These are phyloP conservation scores for Collariella sp. DNA, from an alignment of 495 filamentous ascomycete genomes.

Conservation along the genomic window DNA sequence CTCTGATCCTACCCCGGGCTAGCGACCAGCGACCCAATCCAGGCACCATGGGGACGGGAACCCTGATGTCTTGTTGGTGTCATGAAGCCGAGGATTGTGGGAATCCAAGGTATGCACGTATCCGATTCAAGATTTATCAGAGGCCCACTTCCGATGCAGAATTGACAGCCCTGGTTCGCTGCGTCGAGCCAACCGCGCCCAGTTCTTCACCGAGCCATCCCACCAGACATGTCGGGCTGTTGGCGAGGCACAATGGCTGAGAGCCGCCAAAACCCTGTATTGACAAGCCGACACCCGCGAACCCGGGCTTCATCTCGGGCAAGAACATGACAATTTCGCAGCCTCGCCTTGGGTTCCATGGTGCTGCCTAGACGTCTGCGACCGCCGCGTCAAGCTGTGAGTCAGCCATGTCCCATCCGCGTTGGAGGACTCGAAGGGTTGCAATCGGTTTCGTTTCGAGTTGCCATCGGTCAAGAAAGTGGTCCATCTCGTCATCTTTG, in stretches of 20 bases:
- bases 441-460: not conserved
- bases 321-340: not conserved
- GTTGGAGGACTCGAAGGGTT: not conserved
- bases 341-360: not conserved
- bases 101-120: not conserved
- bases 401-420: not conserved
- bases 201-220: not conserved
- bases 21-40: too few species aligned
- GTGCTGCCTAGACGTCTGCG: not conserved
- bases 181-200: not conserved
- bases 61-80: too few species aligned
- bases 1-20: too few species aligned
- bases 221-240: not conserved
- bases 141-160: too few species aligned
- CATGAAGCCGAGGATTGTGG: too few species aligned
- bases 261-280: not conserved
- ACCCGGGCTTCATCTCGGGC: not conserved
- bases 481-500: not conserved
- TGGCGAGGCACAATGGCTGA: conserved; percentile 5
- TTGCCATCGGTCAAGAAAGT: conserved; percentile 2
- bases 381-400: conserved; percentile 1
- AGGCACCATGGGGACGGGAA: too few species aligned
- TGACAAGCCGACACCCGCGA: not conserved
- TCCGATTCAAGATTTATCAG: not conserved
- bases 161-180: not conserved